These are phyloP conservation scores for Fraxinus platypoda DNA, from an alignment of 305 asterid genomes.

Conservation along the genomic window DNA sequence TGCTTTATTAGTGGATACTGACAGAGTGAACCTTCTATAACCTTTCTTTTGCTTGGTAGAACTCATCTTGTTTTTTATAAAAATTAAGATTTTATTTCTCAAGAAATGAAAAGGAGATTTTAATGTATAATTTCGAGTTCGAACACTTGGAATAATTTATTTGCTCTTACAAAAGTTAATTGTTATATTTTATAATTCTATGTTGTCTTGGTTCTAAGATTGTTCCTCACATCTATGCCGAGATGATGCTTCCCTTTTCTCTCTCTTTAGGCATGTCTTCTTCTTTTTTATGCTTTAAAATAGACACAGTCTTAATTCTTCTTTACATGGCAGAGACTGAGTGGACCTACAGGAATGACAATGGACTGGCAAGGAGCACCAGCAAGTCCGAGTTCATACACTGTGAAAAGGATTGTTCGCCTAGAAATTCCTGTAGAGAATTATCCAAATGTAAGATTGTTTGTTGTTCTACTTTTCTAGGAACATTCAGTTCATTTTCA, in stretches of 20 bases:
- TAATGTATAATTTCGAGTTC: background rate
- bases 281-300: background rate
- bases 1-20: background rate
- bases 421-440: conserved; percentile 89
- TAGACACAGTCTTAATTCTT: background rate
- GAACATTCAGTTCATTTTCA: background rate
- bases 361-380: conserved; percentile 99
- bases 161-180: background rate
- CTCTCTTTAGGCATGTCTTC: background rate
- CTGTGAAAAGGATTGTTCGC: conserved; percentile 83
- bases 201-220: background rate
- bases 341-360: conserved; percentile 83
- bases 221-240: background rate
- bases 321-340: conserved; percentile 58
- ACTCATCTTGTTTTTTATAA: background rate
- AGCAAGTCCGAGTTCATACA: conserved; percentile 91
- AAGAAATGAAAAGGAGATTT: too few relatives aligned
- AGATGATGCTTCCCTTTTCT: background rate
- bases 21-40: background rate
- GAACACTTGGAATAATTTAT: background rate
- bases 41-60: background rate
- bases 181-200: too few relatives aligned
- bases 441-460: conserved; percentile 71
- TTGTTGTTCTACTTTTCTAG: conserved; percentile 3
- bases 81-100: background rate